Percentiles rank a stretch among this genome's conserved stretches.
Evolutionary conservation across 768 basidiomycete genomes (phyloP).

Genomic region (Naematelia encephala): DNA sequence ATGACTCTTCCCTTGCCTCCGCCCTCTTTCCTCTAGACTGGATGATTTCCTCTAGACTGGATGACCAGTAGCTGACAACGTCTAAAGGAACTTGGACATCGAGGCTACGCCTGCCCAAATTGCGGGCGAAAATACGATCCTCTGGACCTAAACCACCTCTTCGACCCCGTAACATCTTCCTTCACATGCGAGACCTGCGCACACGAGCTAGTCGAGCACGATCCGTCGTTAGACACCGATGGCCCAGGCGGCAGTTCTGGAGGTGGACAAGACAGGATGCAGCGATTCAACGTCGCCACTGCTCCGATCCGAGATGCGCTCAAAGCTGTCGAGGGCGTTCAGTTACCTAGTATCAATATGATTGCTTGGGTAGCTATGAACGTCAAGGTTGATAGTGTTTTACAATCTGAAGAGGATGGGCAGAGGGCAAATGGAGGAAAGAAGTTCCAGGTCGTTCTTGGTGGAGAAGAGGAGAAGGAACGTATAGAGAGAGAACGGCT

Average conservation of each 20-base stretch:
- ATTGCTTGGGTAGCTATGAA: conserved; percentile 75
- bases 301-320: conserved; percentile 80
- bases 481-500: conserved; percentile 69
- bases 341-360: conserved; percentile 67
- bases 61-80: too few species aligned
- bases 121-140: conserved; percentile 80
- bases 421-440: conserved; percentile 55
- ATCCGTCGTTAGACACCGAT: conserved; percentile 59
- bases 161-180: conserved; percentile 64
- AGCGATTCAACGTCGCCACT: conserved; percentile 88
- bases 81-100: conserved; percentile 91
- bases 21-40: too few species aligned
- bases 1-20: too few species aligned
- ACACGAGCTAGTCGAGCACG: conserved; percentile 83
- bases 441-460: conserved; percentile 71
- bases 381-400: conserved; percentile 61
- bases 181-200: conserved; percentile 83
- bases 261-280: conserved; percentile 86
- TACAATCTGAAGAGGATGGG: conserved; percentile 56
- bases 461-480: conserved; percentile 69
- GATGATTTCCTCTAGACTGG: too few species aligned
- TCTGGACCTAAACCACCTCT: conserved; percentile 77
- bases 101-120: conserved; percentile 93
- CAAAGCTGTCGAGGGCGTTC: conserved; percentile 82
- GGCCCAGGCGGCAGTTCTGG: neutral